phyloP scores from a whole-genome alignment of 495 filamentous ascomycete genomes.

The Xanthoparmelia taractica region DNA sequence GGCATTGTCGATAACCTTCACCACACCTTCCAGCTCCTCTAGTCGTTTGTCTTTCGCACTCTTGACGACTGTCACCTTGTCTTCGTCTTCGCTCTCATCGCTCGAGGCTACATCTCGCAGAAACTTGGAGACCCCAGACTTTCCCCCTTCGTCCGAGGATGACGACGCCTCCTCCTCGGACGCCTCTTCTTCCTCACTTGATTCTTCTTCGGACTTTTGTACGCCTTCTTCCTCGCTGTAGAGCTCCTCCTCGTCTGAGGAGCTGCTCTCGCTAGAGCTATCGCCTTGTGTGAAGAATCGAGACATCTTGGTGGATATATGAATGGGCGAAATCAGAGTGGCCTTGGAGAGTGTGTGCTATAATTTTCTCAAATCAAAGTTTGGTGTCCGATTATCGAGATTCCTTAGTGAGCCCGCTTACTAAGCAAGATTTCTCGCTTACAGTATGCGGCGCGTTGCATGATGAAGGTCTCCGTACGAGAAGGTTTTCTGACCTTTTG shows the following conservation, averaged over 20 bases:
- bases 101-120: conserved; percentile 63
- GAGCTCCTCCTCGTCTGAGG: conserved; percentile 83
- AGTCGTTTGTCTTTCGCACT: conserved; percentile 95
- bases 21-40: conserved; percentile 84
- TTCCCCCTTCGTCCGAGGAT: conserved; percentile 58
- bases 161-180: conserved; percentile 33
- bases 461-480: no score
- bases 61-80: conserved; percentile 75
- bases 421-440: conserved; percentile 1
- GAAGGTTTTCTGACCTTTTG: no score
- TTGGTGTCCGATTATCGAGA: background rate
- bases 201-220: conserved; percentile 43
- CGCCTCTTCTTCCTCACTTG: conserved; percentile 51
- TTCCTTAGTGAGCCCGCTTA: conserved; percentile 1
- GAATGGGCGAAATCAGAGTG: background rate
- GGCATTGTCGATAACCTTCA: conserved; percentile 87
- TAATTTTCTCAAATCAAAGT: background rate
- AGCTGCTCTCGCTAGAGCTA: conserved; percentile 68
- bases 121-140: conserved; percentile 69
- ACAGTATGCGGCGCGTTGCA: no score
- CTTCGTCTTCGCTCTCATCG: conserved; percentile 78
- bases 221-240: conserved; percentile 64
- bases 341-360: background rate
- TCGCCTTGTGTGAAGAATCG: conserved; percentile 93
- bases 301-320: conserved; percentile 54